Evolutionary conservation across 2,329 filamentous ascomycete genomes (phyloP), one percentile per base, ranked within the genome.

Genomic region (Falciphora oryzae): DNA sequence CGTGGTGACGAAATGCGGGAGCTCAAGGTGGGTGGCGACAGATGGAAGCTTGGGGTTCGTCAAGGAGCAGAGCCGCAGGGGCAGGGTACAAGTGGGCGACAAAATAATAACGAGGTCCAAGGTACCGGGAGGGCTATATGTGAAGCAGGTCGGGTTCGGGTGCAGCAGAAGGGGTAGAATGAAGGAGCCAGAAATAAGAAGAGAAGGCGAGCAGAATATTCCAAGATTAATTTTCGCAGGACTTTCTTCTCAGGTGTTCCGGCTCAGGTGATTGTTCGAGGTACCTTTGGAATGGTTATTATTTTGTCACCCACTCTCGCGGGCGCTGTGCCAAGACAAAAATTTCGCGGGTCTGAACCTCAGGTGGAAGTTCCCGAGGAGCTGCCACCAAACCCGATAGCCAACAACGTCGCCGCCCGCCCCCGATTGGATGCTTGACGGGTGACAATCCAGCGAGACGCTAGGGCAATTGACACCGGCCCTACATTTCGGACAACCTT

Each of bases 401-500:
- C 18, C 22, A 53, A 53, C 44, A 7, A 53, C 44, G 22, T n/a
- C 44, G 44, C 44, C 44, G 44, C 44, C 22, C 44, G 44, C 38
- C 44, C 44, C 44, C 44, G 44, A 53, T 53, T 50, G 44, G n/a
- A 53, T 18, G 22, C 4, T 7, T 4, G 44, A 53, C 44, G 44
- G 44, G 18, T 22, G 22, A 53, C 22, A 10, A 53, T n/a, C 6
- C 44, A n/a, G 44, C 44, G 44, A 44, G 18, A 44, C 38, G 38
- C 14, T 8, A 5, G 22, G 38, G 6, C n/a, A 38, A 62, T 11
- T 25, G 29, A 50, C 27, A 16, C 25, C 18, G 32, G 50, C 59
- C 53, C 38, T 67, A 66, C 59, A 65, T 68, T 63, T 65, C 63
- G 60, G 66, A 64, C 60, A 68, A 61, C 63, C 64, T 58, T 65